phyloP scores from a whole-genome alignment of 805 yeast genomes.

The Wickerhamiella nectarea region DNA sequence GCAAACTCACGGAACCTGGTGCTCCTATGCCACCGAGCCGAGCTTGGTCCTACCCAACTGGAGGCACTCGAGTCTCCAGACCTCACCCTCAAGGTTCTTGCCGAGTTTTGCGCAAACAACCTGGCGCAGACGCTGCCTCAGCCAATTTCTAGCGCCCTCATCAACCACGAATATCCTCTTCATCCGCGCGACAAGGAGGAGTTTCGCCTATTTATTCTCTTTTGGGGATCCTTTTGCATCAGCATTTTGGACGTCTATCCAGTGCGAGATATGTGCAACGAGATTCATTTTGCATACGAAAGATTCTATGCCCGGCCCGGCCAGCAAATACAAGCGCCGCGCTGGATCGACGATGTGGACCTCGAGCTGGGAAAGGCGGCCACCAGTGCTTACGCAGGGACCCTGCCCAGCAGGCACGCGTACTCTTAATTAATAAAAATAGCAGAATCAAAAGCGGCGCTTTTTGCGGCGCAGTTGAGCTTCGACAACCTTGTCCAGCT shows the following conservation, averaged over 20 bases:
- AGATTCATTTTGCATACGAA: background rate
- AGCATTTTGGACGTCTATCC: background rate
- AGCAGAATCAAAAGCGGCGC: background rate
- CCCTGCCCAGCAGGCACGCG: too few relatives aligned
- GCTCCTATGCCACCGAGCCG: background rate
- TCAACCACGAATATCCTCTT: background rate
- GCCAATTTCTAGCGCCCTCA: background rate
- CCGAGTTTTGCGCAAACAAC: background rate
- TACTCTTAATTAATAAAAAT: too few relatives aligned
- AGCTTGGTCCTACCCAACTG: background rate
- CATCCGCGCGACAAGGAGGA: background rate
- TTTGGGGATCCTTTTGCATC: conserved; percentile 8
- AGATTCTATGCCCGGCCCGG: background rate
- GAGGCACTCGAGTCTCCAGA: background rate
- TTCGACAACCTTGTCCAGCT: background rate
- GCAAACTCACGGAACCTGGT: background rate
- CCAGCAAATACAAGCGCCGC: background rate
- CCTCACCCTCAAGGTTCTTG: background rate
- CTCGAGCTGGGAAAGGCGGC: too few relatives aligned
- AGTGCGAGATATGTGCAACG: background rate
- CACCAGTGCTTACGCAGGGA: too few relatives aligned
- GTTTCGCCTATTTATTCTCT: background rate
- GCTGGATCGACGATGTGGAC: too few relatives aligned
- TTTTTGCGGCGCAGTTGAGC: background rate
- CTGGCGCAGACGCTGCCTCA: background rate